Evolutionary conservation across 257 asterid genomes (phyloP), one percentile per base, ranked within the genome.

Genomic region (Solanum chilense): DNA sequence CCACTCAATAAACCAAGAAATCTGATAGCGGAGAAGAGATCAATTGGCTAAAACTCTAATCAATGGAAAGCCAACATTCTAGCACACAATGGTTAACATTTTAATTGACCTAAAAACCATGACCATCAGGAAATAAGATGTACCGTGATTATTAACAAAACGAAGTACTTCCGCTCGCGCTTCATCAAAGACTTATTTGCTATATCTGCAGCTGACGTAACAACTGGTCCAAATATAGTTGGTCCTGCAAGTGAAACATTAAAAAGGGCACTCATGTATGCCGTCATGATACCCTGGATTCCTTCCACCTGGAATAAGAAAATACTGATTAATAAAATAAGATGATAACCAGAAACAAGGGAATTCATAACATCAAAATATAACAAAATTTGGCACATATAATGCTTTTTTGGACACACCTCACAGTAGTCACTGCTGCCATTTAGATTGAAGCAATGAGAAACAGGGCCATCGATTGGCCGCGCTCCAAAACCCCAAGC

Each of bases 401-500:
- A 37, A 37, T 37, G 39, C 7, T 37, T 37, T 5, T 37, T 37
- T 29, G 70, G 60, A n/a, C 27, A 87, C 86, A 97, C 99, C 98
- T 97, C 99, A 83, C 94, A 92, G 88, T 93, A 91, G 87, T 71
- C 94, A 90, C 90, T 96, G 92, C 99, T 97, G 88, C 99, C 99
- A 90, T 95, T 97, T 87, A 97, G 93, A 90, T 97, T 97, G 90
- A 97, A 97, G 91, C 99, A 97, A 89, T 97, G 99, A 70, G 99
- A 97, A 58, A 97, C 98, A 52, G 99, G 98, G 49, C 98, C 98
- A 91, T 97, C 99, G 86, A 97, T 95, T 76, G 99, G 98, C 60
- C 98, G 93, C 29, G 98, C 99, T 88, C 99, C 99, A 85, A 97
- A 97, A 76, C 99, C 99, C 99, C 98, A 97, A 86, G 99, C 98